A percentile compares a stretch with the other conserved stretches of the same genome.
These are phyloP conservation scores for Arthroderma uncinatum DNA, from an alignment of 2,329 filamentous ascomycete species.

Conservation along the genomic window DNA sequence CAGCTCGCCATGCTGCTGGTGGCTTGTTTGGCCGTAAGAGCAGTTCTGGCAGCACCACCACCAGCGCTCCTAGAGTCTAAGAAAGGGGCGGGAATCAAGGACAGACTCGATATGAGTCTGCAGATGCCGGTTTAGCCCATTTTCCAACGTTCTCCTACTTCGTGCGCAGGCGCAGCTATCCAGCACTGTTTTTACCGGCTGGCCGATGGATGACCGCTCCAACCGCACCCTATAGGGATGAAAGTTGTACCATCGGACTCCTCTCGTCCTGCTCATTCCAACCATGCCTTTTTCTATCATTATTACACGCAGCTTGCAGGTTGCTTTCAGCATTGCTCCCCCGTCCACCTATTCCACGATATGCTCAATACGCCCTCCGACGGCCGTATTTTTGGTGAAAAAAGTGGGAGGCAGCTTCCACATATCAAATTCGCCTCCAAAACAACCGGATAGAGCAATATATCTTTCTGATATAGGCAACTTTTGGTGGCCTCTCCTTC, in stretches of 20 bases:
- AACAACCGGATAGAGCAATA: neutral
- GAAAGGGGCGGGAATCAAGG: neutral
- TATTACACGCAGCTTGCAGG: conserved; percentile 9
- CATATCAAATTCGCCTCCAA: neutral
- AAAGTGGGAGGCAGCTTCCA: conserved; percentile 12
- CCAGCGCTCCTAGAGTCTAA: neutral
- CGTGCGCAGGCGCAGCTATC: neutral
- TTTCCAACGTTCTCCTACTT: neutral
- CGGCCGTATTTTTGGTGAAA: conserved; percentile 4
- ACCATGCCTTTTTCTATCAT: neutral
- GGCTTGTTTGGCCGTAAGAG: neutral
- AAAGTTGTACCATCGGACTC: conserved; percentile 8
- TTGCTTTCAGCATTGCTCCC: neutral
- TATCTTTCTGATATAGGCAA: conserved; percentile 7
- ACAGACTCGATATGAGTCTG: neutral
- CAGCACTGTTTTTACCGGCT: neutral
- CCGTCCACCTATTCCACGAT: neutral
- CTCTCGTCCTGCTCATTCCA: neutral
- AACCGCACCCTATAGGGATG: neutral
- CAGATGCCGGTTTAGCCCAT: neutral
- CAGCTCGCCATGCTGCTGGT: neutral
- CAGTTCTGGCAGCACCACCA: neutral
- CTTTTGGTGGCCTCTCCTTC: neutral
- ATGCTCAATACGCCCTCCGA: conserved; percentile 4
- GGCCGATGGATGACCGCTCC: neutral